Evolutionary conservation across 768 basidiomycete genomes (phyloP), one percentile per base, ranked within the genome.

Genomic region (Solioccasus polychromus): DNA sequence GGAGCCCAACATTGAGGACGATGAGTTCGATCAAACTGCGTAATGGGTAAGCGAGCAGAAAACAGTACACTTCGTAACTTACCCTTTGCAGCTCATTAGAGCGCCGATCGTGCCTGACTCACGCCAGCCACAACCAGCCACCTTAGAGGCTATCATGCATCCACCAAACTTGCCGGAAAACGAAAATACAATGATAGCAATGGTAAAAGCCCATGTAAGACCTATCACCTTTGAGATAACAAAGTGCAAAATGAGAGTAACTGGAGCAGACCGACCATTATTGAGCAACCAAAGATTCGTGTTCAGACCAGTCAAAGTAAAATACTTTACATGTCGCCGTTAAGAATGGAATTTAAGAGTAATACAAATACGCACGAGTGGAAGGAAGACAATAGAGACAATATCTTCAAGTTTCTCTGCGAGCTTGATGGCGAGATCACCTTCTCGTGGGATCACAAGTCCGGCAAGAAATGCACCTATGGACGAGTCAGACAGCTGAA

Each of bases 391-490:
- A 47, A 94, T 85, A 0, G 88, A 69, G 3, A 94, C 88, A 77
- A 95, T 83, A 67, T 97, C 95, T 68, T 99, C 96, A n/a, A 98
- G 70, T 60, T 95, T 97, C 57, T 95, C 91, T 0, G 90, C 92
- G n/a, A 98, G 70, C 0, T 83, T 74, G 41, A 93, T 89, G 1
- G 87, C 81, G 28, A 99, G 81, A 3, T 86, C 87, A 3, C 90
- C 89, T 57, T 93, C 86, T 24, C 92, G 81, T 3, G 96, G 95
- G 8, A 97, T 83, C 44, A 86, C 78, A 36, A 88, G 62, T 2
- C 87, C 93, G 2, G 81, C 79, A 11, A 95, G 60, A 71, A 96
- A 95, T 0, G 89, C 91, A 39, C 83, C 83, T 85, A 46, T 8
- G 2, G 15, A 50, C 9, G 31, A 7, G 30, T 37, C n/a, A 57